Conservation (phyloP, 306 rosid genomes). For the Alnus glutinosa region DNA sequence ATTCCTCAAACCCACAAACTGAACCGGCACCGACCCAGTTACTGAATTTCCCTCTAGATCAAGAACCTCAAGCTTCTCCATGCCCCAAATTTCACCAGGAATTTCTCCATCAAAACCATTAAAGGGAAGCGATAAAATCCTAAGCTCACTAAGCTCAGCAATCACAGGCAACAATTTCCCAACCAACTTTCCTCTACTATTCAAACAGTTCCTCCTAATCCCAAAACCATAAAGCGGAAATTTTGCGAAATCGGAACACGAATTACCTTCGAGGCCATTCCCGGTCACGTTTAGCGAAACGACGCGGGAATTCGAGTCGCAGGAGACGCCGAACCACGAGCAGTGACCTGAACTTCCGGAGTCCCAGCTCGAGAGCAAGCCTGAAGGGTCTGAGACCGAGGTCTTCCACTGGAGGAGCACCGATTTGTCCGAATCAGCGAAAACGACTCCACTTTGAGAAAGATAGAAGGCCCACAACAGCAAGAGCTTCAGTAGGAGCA, state of each 20-base stretch:
- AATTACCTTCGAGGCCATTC: slow-evolving; percentile 43
- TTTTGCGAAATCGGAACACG: slow-evolving; percentile 45
- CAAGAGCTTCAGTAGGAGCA: slow-evolving; percentile 27
- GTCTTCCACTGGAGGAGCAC: slow-evolving; percentile 62
- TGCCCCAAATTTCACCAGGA: slow-evolving; percentile 60
- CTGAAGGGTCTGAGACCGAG: slow-evolving; percentile 65
- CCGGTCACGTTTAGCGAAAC: slow-evolving; percentile 75
- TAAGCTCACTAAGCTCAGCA: slow-evolving; percentile 64
- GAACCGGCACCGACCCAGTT: slow-evolving; percentile 49
- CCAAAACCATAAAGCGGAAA: slow-evolving; percentile 84
- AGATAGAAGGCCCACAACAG: slow-evolving; percentile 20
- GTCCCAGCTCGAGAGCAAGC: slow-evolving; percentile 62
- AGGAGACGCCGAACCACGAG: slow-evolving; percentile 63
- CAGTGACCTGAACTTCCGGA: slow-evolving; percentile 43
- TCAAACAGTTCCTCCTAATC: slow-evolving; percentile 52
- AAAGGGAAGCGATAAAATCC: slow-evolving; percentile 68
- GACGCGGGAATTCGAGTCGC: slow-evolving; percentile 62
- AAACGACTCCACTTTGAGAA: slow-evolving; percentile 23
- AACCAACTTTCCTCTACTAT: slow-evolving; percentile 43
- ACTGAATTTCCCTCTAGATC: slow-evolving; percentile 81
- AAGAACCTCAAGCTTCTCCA: slow-evolving; percentile 75
- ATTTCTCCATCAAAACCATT: slow-evolving; percentile 63
- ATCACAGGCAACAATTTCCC: slow-evolving; percentile 60
- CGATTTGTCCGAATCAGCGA: slow-evolving; percentile 61
- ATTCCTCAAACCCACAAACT: slow-evolving; percentile 35